Conservation (phyloP, 1,139 yeast genomes). For the Taphrina communis region DNA sequence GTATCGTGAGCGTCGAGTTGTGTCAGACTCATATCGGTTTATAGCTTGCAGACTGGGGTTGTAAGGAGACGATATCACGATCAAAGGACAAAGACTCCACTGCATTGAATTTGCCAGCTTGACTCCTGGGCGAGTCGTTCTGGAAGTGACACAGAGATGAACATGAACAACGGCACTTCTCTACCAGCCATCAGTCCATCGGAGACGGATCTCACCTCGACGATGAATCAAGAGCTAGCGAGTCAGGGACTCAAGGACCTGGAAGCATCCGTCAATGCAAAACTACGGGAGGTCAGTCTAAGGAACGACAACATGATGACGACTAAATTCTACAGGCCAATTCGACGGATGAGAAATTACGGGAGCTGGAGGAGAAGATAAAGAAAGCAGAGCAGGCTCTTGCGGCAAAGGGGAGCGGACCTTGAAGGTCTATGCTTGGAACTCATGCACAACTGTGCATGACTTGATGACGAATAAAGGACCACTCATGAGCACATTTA, state of each 20-base stretch:
- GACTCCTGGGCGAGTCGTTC: neutral
- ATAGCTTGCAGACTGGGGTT: no score
- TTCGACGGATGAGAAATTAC: constrained; percentile 9
- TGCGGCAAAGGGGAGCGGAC: neutral
- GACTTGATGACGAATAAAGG: no score
- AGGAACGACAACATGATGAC: neutral
- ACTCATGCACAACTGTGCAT: no score
- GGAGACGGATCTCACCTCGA: constrained; percentile 11
- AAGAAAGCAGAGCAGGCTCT: constrained; percentile 23
- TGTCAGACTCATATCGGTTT: no score
- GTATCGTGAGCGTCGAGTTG: no score
- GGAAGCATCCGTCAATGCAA: constrained; percentile 23
- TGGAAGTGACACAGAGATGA: neutral
- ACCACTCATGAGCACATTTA: no score
- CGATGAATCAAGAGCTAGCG: constrained; percentile 6
- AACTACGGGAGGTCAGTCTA: constrained; percentile 5
- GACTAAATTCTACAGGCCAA: neutral
- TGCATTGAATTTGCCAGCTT: no score
- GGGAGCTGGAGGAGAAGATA: constrained; percentile 19
- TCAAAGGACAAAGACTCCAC: no score
- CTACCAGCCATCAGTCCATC: constrained; percentile 12
- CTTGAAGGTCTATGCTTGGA: neutral
- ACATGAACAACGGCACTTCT: neutral
- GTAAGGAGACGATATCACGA: no score
- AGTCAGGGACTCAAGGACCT: constrained; percentile 11